A percentile compares a stretch with the other conserved stretches of the same genome.
Evolutionary conservation across 1,139 yeast genomes (phyloP).

Genomic region (Zygosaccharomyces pseudobailii): DNA sequence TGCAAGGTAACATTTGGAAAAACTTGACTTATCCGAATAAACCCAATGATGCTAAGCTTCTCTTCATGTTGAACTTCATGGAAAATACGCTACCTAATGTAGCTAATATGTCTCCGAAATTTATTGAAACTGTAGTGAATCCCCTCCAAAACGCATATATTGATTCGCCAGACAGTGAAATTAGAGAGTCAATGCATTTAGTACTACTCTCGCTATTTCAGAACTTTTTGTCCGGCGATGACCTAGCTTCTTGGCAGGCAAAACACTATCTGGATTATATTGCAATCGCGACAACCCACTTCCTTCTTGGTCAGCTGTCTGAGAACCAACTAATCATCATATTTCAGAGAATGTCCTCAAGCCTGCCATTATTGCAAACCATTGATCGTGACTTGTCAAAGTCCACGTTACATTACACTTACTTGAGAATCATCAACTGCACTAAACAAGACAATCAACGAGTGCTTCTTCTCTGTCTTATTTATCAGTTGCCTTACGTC

Average conservation of each 20-base stretch:
- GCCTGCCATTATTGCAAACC: constrained; percentile 11
- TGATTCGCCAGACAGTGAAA: constrained; percentile 10
- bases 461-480: constrained; percentile 22
- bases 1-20: constrained; percentile 16
- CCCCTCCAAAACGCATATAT: constrained; percentile 17
- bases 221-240: constrained; percentile 6
- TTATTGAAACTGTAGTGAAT: constrained; percentile 11
- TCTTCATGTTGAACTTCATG: constrained; percentile 25
- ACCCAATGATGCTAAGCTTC: constrained; percentile 20
- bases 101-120: constrained; percentile 4
- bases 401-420: constrained; percentile 21
- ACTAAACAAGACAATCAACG: constrained; percentile 7
- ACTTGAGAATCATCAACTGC: constrained; percentile 17
- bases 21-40: constrained; percentile 13
- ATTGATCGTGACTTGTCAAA: constrained; percentile 18
- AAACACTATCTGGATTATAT: constrained; percentile 16
- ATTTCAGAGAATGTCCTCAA: constrained; percentile 15
- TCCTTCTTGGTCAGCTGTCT: constrained; percentile 11
- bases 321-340: constrained; percentile 21
- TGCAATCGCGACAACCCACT: constrained; percentile 17
- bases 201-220: constrained; percentile 20
- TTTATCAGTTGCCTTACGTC: constrained; percentile 19
- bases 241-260: constrained; percentile 23
- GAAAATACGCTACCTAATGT: constrained; percentile 16
- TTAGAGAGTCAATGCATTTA: constrained; percentile 27